Evolutionary conservation across 2,329 filamentous ascomycete genomes (phyloP).

Genomic region (Ceratocystis papillata): DNA sequence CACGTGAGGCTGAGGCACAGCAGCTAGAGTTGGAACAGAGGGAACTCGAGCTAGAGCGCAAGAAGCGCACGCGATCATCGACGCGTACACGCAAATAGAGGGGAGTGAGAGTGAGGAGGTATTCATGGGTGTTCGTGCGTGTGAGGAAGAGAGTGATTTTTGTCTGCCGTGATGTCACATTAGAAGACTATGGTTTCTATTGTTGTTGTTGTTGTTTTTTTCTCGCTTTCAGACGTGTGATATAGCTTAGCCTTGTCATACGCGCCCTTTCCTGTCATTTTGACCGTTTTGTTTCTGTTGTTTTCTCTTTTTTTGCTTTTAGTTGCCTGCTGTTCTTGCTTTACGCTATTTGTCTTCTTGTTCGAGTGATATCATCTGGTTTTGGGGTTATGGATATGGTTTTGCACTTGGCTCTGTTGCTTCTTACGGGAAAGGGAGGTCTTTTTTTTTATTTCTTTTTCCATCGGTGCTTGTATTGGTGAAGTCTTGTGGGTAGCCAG

Average conservation of each 20-base stretch:
- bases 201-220: neutral
- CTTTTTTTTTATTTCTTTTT: neutral
- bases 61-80: conserved; percentile 27
- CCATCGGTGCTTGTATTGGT: neutral
- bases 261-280: conserved; percentile 6
- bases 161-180: neutral
- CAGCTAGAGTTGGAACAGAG: neutral
- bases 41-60: conserved; percentile 12
- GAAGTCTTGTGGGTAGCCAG: no score
- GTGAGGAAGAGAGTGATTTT: neutral
- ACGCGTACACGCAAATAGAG: conserved; percentile 25
- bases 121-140: neutral
- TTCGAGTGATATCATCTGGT: neutral
- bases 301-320: conserved; percentile 9
- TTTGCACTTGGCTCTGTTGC: neutral
- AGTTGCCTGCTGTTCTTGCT: neutral
- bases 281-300: conserved; percentile 10
- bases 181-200: neutral
- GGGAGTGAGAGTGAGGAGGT: neutral
- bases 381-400: neutral
- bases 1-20: conserved; percentile 3
- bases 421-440: neutral
- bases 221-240: neutral
- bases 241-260: neutral
- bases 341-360: neutral